Evolutionary conservation across 768 basidiomycete species (phyloP), one percentile per base, ranked within the genome.

Genomic region (Mycena amicta): DNA sequence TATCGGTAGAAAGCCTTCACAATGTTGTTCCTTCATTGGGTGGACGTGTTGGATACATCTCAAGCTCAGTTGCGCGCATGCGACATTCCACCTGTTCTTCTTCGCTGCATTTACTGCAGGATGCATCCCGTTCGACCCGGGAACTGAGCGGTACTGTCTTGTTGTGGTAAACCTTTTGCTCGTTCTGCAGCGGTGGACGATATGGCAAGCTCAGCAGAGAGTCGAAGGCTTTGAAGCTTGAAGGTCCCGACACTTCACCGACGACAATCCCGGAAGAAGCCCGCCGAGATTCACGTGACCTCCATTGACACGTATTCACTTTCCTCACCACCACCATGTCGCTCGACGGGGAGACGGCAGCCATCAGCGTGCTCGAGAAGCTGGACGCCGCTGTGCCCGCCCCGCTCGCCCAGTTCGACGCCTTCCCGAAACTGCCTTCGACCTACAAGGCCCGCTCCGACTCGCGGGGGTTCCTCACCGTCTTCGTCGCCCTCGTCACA

Each of bases 381-480:
- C 82, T 92, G 62, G 88, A 91, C 71, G 71, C 78, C 16, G 78
- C 80, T 28, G 83, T 84, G 3, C 84, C 87, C n/a, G 77, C 78
- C 5, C 81, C 84, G n/a, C 75, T 93, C 37, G 81, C 85, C 31
- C 75, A 85, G 61, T 89, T 93, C 75, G 92, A 95, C 78, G 92
- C 92, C 0, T 95, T 95, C 69, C 89, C 91, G 49, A 93, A 95
- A 72, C 78, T 93, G 13, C 88, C 89, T 12, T 82, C 88, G 22
- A 84, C 89, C 0, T 95, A 93, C 83, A 91, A 88, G 71, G 70
- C 86, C 27, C 86, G 89, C 55, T 89, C 91, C 8, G 85, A 88
- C 66, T 85, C 87, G 5, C 84, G 93, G 31, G 93, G 93, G 12
- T 85, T 93, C 71, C 79, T 92, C 73, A 94, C 92, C 20, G 59